A percentile compares a stretch with the other conserved stretches of the same genome.
Conservation (phyloP, 139 green algal genomes). For the Deuterostichococcus epilithicus region DNA sequence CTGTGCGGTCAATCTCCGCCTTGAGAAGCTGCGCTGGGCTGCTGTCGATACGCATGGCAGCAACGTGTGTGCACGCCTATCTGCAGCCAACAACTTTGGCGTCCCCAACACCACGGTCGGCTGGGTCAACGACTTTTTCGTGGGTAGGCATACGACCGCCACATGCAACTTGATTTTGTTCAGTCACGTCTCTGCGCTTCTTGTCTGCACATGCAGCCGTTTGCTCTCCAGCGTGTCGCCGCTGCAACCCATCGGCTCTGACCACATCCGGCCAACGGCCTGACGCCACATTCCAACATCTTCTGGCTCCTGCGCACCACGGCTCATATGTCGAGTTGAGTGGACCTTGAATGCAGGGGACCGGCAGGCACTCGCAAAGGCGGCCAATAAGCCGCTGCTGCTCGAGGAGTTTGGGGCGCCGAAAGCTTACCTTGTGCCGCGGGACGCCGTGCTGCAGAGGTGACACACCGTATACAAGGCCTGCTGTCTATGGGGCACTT, state of each 20-base stretch:
- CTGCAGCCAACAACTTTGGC: neutral
- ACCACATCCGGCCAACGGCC: too few relatives aligned
- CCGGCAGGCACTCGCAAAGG: conserved; percentile 21
- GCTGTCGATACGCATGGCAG: too few relatives aligned
- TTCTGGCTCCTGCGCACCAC: too few relatives aligned
- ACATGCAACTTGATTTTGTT: neutral
- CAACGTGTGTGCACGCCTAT: neutral
- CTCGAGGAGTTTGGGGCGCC: conserved; percentile 35
- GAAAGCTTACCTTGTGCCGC: too few relatives aligned
- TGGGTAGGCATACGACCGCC: neutral
- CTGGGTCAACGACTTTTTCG: neutral
- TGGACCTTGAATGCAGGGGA: neutral
- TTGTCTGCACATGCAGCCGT: neutral
- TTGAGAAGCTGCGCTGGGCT: too few relatives aligned
- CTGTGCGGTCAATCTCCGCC: too few relatives aligned
- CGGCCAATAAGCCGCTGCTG: conserved; percentile 30
- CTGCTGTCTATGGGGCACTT: too few relatives aligned
- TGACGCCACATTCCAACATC: too few relatives aligned
- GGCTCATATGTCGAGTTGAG: too few relatives aligned
- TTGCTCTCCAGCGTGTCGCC: neutral
- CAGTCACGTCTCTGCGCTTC: neutral
- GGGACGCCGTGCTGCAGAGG: too few relatives aligned
- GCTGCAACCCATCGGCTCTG: too few relatives aligned
- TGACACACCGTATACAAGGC: too few relatives aligned
- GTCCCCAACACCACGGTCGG: neutral